phyloP scores from a whole-genome alignment of 2,329 filamentous ascomycete genomes.

The Fusarium sp. region DNA sequence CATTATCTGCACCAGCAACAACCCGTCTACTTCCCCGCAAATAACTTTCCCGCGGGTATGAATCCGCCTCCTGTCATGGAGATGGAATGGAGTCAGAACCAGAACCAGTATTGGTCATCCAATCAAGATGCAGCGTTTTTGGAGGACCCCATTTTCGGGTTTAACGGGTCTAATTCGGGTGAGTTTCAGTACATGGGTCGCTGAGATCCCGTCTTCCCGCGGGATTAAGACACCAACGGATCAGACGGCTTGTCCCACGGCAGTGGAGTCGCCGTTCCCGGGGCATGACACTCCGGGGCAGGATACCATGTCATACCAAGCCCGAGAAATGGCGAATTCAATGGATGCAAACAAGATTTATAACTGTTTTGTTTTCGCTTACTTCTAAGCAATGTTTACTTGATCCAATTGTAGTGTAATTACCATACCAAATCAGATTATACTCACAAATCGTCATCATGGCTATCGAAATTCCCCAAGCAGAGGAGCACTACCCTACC shows the following conservation, averaged over 20 bases:
- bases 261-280: not conserved
- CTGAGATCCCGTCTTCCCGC: constrained; percentile 12
- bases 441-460: not conserved
- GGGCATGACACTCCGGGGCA: not conserved
- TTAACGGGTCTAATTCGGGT: constrained; percentile 48
- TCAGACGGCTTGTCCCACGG: not conserved
- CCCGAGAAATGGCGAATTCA: not conserved
- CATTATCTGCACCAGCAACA: constrained; percentile 19
- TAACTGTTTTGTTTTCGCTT: constrained; percentile 9
- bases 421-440: not conserved
- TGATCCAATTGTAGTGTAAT: not conserved
- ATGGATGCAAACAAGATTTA: constrained; percentile 1
- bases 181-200: constrained; percentile 34
- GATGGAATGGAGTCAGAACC: constrained; percentile 20
- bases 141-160: constrained; percentile 49
- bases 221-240: not conserved
- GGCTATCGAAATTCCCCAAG: constrained; percentile 9
- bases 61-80: not conserved
- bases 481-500: not conserved
- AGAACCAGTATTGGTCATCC: constrained; percentile 10
- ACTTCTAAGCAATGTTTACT: not conserved
- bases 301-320: not conserved
- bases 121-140: constrained; percentile 30
- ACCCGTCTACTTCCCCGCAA: constrained; percentile 16
- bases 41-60: constrained; percentile 18